Percentiles rank a stretch among this genome's conserved stretches.
Evolutionary conservation across 805 yeast genomes (phyloP).

Genomic region (Metschnikowia lachancei): DNA sequence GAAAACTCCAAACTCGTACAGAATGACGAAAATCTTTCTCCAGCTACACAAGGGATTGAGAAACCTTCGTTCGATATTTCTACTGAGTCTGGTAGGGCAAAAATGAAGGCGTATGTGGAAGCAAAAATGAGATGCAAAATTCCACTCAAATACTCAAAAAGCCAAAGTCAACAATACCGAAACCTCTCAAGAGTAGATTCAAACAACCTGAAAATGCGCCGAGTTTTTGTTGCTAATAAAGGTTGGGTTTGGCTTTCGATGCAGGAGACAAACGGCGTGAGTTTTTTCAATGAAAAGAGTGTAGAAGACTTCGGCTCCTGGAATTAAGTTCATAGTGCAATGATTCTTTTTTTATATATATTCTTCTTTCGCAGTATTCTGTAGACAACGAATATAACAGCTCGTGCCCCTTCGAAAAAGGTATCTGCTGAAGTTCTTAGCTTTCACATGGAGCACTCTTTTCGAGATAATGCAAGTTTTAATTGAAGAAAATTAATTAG

Average conservation of each 20-base stretch:
- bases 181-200: conserved; percentile 2
- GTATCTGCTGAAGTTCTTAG: neutral
- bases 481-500: too few relatives aligned
- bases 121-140: conserved; percentile 7
- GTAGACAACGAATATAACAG: too few relatives aligned
- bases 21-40: neutral
- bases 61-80: conserved; percentile 15
- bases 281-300: neutral
- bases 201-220: conserved; percentile 3
- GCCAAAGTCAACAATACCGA: neutral
- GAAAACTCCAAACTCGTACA: neutral
- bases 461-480: too few relatives aligned
- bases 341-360: neutral
- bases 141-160: neutral
- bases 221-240: conserved; percentile 13
- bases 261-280: conserved; percentile 5
- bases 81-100: conserved; percentile 14
- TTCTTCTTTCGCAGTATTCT: too few relatives aligned
- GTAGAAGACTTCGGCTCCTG: neutral
- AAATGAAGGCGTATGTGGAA: conserved; percentile 12
- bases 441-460: too few relatives aligned
- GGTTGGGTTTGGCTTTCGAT: conserved; percentile 17
- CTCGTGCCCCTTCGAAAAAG: too few relatives aligned
- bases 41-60: neutral
- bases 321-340: neutral